Conservation (phyloP, 768 basidiomycete species). For the Agaricus bisporus region DNA sequence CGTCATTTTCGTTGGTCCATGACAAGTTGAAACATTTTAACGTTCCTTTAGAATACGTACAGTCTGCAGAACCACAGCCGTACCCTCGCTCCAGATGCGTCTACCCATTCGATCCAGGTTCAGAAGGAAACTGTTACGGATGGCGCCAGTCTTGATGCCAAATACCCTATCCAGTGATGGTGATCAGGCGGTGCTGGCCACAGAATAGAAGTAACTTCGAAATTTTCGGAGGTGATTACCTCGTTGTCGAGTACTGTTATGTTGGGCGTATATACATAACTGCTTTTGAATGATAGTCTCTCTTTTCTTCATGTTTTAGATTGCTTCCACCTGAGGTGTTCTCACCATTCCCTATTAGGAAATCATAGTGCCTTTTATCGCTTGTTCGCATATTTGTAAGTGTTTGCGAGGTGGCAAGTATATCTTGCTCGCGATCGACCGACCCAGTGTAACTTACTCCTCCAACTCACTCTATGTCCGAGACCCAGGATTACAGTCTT, state of each 20-base stretch:
- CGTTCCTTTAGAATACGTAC: conserved; percentile 17
- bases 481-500: conserved; percentile 21
- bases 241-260: no score
- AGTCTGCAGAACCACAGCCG: conserved; percentile 19
- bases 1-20: conserved; percentile 8
- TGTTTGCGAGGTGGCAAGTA: not conserved
- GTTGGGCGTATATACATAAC: no score
- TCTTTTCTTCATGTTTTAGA: no score
- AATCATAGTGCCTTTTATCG: no score
- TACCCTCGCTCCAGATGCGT: conserved; percentile 12
- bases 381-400: no score
- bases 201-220: no score
- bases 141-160: conserved; percentile 2
- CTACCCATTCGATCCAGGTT: conserved; percentile 13
- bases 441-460: not conserved
- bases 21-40: not conserved
- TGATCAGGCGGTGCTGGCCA: no score
- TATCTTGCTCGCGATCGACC: not conserved
- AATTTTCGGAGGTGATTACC: no score
- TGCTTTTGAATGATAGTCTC: no score
- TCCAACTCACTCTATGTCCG: not conserved
- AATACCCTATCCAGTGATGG: conserved; percentile 1
- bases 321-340: no score
- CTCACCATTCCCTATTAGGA: no score
- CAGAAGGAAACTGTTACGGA: conserved; percentile 13